Evolutionary conservation across 2,329 filamentous ascomycete genomes (phyloP).

Genomic region (Periglandula ipomoeae): DNA sequence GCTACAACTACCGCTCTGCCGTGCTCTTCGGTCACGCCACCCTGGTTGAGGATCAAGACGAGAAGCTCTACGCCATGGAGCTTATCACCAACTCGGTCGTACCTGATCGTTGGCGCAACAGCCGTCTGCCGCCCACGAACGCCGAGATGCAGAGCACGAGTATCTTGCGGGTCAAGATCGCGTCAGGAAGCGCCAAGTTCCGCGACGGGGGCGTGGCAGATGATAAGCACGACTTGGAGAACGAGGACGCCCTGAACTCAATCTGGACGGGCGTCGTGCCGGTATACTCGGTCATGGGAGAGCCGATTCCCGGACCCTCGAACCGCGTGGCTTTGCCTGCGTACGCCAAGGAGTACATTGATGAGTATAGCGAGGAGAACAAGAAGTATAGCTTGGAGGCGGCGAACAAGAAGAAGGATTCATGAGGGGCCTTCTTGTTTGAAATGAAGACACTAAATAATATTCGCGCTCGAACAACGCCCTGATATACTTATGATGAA

Average conservation of each 20-base stretch:
- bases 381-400: conserved; percentile 19
- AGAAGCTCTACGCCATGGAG: conserved; percentile 71
- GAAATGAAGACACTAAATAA: no score
- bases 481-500: no score
- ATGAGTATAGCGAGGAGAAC: conserved; percentile 27
- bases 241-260: conserved; percentile 28
- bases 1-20: conserved; percentile 79
- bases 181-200: conserved; percentile 67
- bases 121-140: conserved; percentile 59
- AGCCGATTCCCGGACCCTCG: conserved; percentile 49
- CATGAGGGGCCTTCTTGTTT: neutral
- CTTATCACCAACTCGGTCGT: conserved; percentile 69
- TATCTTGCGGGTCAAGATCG: conserved; percentile 60
- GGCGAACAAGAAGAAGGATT: conserved; percentile 13
- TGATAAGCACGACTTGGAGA: conserved; percentile 37
- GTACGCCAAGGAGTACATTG: conserved; percentile 43
- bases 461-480: no score
- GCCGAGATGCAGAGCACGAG: conserved; percentile 69
- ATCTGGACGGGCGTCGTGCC: conserved; percentile 53
- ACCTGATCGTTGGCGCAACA: conserved; percentile 57
- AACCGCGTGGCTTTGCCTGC: conserved; percentile 54
- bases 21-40: conserved; percentile 66
- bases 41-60: conserved; percentile 55
- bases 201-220: conserved; percentile 54
- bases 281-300: conserved; percentile 53